phyloP scores from a whole-genome alignment of 345 rosid genomes.

The Hevea brasiliensis region DNA sequence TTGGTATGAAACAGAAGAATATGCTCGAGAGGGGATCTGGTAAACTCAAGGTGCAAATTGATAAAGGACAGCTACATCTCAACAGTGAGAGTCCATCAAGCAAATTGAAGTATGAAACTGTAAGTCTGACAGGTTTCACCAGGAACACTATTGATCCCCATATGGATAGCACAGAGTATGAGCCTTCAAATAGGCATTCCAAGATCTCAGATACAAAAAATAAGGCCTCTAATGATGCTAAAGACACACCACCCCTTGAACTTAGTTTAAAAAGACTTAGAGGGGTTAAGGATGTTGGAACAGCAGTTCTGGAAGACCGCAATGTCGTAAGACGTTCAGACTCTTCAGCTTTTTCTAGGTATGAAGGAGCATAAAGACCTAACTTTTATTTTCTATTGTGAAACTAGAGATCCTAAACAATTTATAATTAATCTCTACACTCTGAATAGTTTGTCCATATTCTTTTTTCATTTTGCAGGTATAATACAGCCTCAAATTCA shows the following conservation, averaged over 20 bases:
- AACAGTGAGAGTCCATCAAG: constrained; percentile 32
- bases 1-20: constrained; percentile 32
- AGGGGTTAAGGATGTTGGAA: constrained; percentile 34
- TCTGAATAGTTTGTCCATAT: constrained; percentile 7
- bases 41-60: constrained; percentile 29
- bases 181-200: constrained; percentile 30
- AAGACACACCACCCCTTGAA: constrained; percentile 32
- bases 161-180: constrained; percentile 33
- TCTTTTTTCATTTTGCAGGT: constrained; percentile 33
- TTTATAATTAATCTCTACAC: constrained; percentile 9
- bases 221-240: constrained; percentile 31
- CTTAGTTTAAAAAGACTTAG: constrained; percentile 39
- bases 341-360: constrained; percentile 61
- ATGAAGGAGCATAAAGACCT: constrained; percentile 11
- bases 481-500: constrained; percentile 39
- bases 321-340: constrained; percentile 55
- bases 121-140: constrained; percentile 22
- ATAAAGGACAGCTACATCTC: constrained; percentile 37
- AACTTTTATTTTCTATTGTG: neutral
- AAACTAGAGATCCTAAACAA: constrained; percentile 3
- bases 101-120: constrained; percentile 29
- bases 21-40: constrained; percentile 32
- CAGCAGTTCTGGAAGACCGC: constrained; percentile 36
- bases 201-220: constrained; percentile 36
- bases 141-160: constrained; percentile 24